A percentile compares a stretch with the other conserved stretches of the same genome.
Conservation (phyloP, 495 filamentous ascomycete species). For the Pseudomonodictys pantanalensis region DNA sequence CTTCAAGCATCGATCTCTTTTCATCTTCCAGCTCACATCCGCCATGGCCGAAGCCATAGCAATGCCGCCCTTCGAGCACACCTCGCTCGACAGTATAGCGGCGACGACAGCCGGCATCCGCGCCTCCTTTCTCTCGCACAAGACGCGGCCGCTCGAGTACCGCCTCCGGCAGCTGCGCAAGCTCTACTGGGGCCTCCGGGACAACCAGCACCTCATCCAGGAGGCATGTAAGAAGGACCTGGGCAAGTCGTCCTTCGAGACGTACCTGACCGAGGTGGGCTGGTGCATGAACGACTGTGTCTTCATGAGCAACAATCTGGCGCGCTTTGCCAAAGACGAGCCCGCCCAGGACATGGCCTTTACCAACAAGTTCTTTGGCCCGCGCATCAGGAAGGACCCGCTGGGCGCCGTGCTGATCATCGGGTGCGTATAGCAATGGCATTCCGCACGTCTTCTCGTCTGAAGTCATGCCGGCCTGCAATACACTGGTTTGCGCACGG, state of each 20-base stretch:
- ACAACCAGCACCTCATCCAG: constrained; percentile 65
- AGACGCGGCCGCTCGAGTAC: constrained; percentile 77
- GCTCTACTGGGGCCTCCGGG: constrained; percentile 87
- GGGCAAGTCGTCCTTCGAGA: constrained; percentile 67
- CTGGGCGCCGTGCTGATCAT: constrained; percentile 81
- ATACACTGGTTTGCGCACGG: background rate
- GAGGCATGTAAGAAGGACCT: constrained; percentile 74
- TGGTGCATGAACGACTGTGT: constrained; percentile 78
- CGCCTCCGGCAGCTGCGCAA: constrained; percentile 81
- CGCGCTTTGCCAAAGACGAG: constrained; percentile 81
- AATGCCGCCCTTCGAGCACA: constrained; percentile 57
- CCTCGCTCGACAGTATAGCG: constrained; percentile 64
- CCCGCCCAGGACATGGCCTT: constrained; percentile 65
- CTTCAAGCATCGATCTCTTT: too few relatives aligned
- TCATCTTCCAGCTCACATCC: too few relatives aligned
- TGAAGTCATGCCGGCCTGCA: too few relatives aligned
- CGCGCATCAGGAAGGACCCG: constrained; percentile 84
- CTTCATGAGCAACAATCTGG: constrained; percentile 69
- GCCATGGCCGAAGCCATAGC: constrained; percentile 25
- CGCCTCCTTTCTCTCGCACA: constrained; percentile 68
- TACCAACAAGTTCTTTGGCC: constrained; percentile 62
- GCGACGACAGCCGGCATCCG: constrained; percentile 55
- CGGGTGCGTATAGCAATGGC: constrained; percentile 64
- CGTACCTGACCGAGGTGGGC: constrained; percentile 64
- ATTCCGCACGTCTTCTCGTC: too few relatives aligned